These are phyloP conservation scores for Neopestalotiopsis clavispora DNA, from an alignment of 2,329 filamentous ascomycete species.

Conservation along the genomic window DNA sequence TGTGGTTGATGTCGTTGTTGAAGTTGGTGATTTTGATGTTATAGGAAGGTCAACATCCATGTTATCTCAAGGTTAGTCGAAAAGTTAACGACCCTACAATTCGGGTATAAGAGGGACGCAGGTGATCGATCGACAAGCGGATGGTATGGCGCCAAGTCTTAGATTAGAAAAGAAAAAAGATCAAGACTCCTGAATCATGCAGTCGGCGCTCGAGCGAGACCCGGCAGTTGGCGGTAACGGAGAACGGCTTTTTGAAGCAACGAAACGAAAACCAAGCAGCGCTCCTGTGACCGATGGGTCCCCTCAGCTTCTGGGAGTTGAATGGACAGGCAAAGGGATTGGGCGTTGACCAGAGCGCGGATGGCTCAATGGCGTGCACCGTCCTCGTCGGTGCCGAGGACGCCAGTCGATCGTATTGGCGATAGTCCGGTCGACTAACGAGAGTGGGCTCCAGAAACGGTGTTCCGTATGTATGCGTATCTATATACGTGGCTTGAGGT, in stretches of 20 bases:
- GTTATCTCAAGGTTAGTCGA: neutral
- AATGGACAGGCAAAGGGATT: neutral
- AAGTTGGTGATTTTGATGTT: neutral
- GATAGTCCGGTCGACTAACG: neutral
- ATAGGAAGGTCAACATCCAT: constrained; percentile 17
- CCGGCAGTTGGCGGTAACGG: neutral
- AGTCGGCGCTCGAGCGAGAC: neutral
- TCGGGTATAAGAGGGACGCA: constrained; percentile 6
- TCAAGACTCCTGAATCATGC: constrained; percentile 7
- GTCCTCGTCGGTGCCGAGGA: constrained; percentile 1
- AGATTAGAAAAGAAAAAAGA: neutral
- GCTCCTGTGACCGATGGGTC: neutral
- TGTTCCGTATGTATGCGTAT: neutral
- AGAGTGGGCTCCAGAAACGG: neutral
- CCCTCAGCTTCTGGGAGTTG: neutral
- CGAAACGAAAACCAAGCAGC: neutral
- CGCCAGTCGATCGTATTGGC: neutral
- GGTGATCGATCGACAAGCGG: neutral
- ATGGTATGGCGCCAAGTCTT: neutral
- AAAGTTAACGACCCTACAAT: neutral
- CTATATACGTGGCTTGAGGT: neutral
- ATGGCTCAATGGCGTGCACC: neutral
- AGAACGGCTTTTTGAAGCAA: neutral
- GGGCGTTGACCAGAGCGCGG: neutral
- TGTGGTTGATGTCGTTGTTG: constrained; percentile 7